These are phyloP conservation scores for Xylaria longipes DNA, from an alignment of 495 filamentous ascomycete genomes.

Conservation along the genomic window DNA sequence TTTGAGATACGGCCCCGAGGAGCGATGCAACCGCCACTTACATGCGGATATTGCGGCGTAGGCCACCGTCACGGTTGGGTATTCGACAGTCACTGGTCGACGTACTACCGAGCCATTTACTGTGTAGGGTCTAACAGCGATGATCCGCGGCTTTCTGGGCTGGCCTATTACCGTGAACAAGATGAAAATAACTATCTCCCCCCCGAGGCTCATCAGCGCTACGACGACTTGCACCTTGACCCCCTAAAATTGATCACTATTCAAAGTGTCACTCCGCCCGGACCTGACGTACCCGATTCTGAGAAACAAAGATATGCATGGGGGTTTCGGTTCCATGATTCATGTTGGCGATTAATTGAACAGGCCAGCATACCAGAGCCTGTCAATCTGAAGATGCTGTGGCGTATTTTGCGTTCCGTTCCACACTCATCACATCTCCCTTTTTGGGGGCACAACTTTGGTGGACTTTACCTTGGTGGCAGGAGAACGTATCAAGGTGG, in stretches of 20 bases:
- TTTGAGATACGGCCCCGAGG: not conserved
- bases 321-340: constrained; percentile 26
- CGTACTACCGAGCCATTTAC: constrained; percentile 23
- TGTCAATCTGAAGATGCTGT: constrained; percentile 21
- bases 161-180: constrained; percentile 4
- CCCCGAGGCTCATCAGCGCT: constrained; percentile 15
- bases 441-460: constrained; percentile 21
- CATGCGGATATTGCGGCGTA: constrained; percentile 16
- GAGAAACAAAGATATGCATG: constrained; percentile 14
- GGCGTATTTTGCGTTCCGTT: constrained; percentile 26
- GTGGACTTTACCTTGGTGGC: constrained; percentile 10
- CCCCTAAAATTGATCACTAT: not conserved
- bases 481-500: not conserved
- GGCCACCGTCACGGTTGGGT: not conserved
- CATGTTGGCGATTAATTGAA: constrained; percentile 25
- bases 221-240: constrained; percentile 18
- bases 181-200: constrained; percentile 7
- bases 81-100: constrained; percentile 10
- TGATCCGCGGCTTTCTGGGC: constrained; percentile 16
- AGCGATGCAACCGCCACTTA: constrained; percentile 12
- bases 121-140: constrained; percentile 11
- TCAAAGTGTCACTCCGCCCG: constrained; percentile 16
- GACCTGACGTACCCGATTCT: not conserved
- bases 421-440: constrained; percentile 3
- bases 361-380: constrained; percentile 18